These are phyloP conservation scores for Exobasidium cylindrosporum DNA, from an alignment of 1,284 basidiomycete species.

Conservation along the genomic window DNA sequence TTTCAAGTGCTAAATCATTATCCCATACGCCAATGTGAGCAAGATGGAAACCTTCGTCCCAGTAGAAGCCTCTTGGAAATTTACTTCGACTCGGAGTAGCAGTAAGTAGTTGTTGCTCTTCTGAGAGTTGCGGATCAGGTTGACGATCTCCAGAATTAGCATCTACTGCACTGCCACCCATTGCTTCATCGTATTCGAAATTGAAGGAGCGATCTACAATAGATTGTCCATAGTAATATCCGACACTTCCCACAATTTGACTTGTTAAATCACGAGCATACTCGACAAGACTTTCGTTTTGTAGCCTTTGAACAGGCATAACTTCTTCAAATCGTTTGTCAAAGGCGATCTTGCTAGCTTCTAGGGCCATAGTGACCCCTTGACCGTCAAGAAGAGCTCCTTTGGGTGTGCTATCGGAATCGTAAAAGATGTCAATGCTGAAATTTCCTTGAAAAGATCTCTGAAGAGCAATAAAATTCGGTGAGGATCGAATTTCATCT, in stretches of 20 bases:
- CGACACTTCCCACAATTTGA: constrained; percentile 83
- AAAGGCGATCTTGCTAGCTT: constrained; percentile 66
- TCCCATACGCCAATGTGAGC: constrained; percentile 87
- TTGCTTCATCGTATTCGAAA: constrained; percentile 74
- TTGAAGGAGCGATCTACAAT: constrained; percentile 79
- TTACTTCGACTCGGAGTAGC: constrained; percentile 91
- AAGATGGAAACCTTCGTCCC: constrained; percentile 95
- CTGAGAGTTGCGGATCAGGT: constrained; percentile 66
- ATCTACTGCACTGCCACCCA: constrained; percentile 41
- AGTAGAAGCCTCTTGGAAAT: constrained; percentile 95
- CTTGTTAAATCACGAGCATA: constrained; percentile 86
- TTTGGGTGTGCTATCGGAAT: constrained; percentile 65
- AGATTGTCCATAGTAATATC: constrained; percentile 88
- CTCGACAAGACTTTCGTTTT: constrained; percentile 25
- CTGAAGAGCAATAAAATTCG: constrained; percentile 81
- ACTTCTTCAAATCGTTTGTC: constrained; percentile 66
- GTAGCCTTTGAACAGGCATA: constrained; percentile 59
- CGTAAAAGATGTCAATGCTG: constrained; percentile 80
- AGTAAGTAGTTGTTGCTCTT: constrained; percentile 72
- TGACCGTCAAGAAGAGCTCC: constrained; percentile 63
- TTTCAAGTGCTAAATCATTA: constrained; percentile 82
- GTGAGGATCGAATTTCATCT: constrained; percentile 68
- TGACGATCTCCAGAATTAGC: constrained; percentile 36
- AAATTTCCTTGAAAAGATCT: constrained; percentile 76
- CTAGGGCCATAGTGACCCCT: constrained; percentile 66